phyloP scores from a whole-genome alignment of 2,329 filamentous ascomycete species.

The Phoma sp. region DNA sequence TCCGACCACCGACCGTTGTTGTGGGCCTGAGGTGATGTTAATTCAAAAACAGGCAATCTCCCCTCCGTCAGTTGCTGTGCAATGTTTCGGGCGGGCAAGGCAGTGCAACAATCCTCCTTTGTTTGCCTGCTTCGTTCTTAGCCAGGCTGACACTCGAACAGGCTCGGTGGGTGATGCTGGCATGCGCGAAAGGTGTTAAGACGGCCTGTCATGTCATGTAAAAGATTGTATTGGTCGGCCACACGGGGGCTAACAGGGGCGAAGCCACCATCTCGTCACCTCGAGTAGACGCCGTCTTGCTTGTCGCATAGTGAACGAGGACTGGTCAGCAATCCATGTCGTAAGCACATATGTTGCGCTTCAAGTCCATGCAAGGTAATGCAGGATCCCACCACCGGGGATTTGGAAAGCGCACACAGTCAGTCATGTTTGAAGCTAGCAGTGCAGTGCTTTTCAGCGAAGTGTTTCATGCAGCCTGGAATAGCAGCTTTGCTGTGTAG shows the following conservation, averaged over 20 bases:
- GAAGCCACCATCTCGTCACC: conserved; percentile 24
- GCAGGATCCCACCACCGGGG: conserved; percentile 9
- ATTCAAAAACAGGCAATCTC: conserved; percentile 4
- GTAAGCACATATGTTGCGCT: conserved; percentile 18
- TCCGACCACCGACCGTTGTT: conserved; percentile 3
- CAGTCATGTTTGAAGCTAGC: conserved; percentile 6
- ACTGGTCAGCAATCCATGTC: conserved; percentile 9
- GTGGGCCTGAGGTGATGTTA: conserved; percentile 16
- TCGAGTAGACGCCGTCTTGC: conserved; percentile 19
- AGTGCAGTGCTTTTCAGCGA: conserved; percentile 1
- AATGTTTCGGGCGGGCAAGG: conserved; percentile 8
- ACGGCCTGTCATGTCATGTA: conserved; percentile 11
- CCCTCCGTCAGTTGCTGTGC: not conserved
- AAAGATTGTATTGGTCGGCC: conserved; percentile 16
- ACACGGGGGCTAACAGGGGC: conserved; percentile 10
- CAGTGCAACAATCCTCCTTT: conserved; percentile 12
- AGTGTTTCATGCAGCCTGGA: not conserved
- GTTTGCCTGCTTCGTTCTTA: conserved; percentile 6
- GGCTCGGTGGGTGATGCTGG: conserved; percentile 4
- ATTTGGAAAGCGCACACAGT: conserved; percentile 2
- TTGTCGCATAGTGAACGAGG: conserved; percentile 16
- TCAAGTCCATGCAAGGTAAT: conserved; percentile 17
- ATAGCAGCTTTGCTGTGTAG: conserved; percentile 4
- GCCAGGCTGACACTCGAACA: conserved; percentile 7
- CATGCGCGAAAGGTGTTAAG: not conserved